Percentiles rank a stretch among this genome's conserved stretches.
phyloP scores from a whole-genome alignment of 1,284 basidiomycete genomes.

The Lentinula novae-zelandiae region DNA sequence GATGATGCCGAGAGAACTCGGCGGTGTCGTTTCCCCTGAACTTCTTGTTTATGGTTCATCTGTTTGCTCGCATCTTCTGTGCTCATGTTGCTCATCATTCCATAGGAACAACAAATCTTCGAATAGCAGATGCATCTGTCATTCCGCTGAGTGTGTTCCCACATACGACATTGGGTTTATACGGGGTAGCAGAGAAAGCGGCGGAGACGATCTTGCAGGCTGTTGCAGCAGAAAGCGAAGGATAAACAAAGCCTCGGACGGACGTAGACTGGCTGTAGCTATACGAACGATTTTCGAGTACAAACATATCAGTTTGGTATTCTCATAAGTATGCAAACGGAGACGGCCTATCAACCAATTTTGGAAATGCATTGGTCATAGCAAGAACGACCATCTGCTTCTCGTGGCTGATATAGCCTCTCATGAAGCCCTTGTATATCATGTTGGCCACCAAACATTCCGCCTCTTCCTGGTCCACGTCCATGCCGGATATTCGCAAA shows the following conservation, averaged over 20 bases:
- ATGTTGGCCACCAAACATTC: constrained; percentile 94
- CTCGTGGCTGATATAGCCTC: constrained; percentile 95
- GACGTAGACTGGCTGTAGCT: background rate
- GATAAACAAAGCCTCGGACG: background rate
- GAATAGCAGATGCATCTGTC: constrained; percentile 13
- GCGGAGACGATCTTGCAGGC: constrained; percentile 9
- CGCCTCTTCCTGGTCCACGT: constrained; percentile 72
- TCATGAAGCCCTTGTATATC: constrained; percentile 90
- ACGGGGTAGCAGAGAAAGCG: constrained; percentile 14
- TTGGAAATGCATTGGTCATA: constrained; percentile 80
- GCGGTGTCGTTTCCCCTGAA: constrained; percentile 6
- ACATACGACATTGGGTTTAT: constrained; percentile 9
- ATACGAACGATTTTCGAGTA: background rate
- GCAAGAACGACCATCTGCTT: constrained; percentile 90
- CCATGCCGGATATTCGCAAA: constrained; percentile 61
- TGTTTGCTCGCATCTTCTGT: background rate
- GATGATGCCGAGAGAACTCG: constrained; percentile 9
- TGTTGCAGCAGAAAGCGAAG: background rate
- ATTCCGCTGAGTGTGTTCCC: constrained; percentile 12
- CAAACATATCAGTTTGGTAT: background rate
- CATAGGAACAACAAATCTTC: constrained; percentile 9
- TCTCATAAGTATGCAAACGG: constrained; percentile 36
- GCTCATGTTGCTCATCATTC: background rate
- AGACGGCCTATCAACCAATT: constrained; percentile 51
- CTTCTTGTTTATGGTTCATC: constrained; percentile 6